phyloP scores from a whole-genome alignment of 305 asterid species.

The Fraxinus platypoda region DNA sequence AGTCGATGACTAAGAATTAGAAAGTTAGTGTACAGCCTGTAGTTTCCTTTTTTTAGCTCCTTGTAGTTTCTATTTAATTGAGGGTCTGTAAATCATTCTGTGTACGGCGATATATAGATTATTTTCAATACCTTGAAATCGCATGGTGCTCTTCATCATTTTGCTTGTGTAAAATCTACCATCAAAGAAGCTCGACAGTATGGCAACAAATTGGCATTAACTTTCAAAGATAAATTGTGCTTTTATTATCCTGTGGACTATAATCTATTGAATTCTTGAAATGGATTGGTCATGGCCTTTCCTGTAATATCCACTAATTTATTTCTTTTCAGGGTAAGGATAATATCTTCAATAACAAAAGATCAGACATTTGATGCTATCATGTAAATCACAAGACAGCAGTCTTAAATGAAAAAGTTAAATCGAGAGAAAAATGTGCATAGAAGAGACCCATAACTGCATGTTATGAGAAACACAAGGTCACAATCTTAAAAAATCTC shows the following conservation, averaged over 20 bases:
- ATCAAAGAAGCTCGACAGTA: background rate
- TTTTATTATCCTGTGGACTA: background rate
- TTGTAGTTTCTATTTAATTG: background rate
- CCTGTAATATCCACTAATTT: background rate
- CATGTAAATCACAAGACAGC: background rate
- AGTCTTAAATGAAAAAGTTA: background rate
- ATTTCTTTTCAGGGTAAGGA: background rate
- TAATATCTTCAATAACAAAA: background rate
- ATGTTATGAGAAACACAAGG: slow-evolving; percentile 40
- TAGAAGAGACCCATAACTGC: slow-evolving; percentile 35
- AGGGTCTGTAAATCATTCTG: too few relatives aligned
- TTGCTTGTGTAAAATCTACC: background rate
- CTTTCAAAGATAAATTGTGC: background rate
- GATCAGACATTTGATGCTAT: background rate
- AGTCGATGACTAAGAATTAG: background rate
- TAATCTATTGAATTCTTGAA: background rate
- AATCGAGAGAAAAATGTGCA: slow-evolving; percentile 30
- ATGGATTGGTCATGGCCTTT: background rate
- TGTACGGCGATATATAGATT: background rate
- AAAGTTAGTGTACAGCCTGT: background rate
- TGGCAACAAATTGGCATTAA: background rate
- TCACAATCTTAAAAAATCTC: slow-evolving; percentile 43
- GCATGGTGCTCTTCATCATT: background rate
- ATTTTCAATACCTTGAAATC: too few relatives aligned
- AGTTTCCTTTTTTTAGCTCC: background rate